Conservation (phyloP, 108 stramenopile species). For the Pelagomonas calceolata region DNA sequence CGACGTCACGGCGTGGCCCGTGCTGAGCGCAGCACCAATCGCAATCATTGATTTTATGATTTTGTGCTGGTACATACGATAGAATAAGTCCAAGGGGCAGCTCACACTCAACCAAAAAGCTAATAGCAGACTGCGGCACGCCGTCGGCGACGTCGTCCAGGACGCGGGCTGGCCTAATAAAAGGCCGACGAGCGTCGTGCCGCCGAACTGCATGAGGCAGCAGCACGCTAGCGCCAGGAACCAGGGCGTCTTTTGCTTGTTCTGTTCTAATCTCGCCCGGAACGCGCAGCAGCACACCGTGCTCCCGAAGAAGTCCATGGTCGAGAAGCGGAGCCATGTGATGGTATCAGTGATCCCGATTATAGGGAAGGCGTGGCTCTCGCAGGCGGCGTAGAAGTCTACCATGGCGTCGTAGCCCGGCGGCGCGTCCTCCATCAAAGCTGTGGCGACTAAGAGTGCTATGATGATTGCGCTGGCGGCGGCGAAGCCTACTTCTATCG, state of each 20-base stretch:
- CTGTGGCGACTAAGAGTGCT: too few species aligned
- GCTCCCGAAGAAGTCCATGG: background rate
- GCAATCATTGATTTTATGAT: too few species aligned
- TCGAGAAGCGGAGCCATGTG: background rate
- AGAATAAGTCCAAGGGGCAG: background rate
- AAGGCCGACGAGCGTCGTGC: slow-evolving; percentile 7
- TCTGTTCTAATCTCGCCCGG: background rate
- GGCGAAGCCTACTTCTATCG: too few species aligned
- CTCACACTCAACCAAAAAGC: slow-evolving; percentile 3
- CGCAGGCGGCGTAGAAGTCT: too few species aligned
- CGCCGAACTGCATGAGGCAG: slow-evolving; percentile 10
- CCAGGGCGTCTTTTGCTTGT: background rate
- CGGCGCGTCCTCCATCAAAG: too few species aligned
- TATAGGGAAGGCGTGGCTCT: too few species aligned
- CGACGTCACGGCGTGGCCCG: slow-evolving; percentile 2
- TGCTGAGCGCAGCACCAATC: background rate
- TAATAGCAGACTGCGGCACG: background rate
- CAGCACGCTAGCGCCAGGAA: background rate
- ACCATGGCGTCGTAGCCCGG: too few species aligned
- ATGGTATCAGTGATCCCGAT: too few species aligned
- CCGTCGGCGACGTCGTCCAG: background rate
- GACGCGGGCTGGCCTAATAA: slow-evolving; percentile 5
- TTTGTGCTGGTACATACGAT: too few species aligned
- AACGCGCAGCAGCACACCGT: background rate
- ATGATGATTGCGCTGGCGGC: too few species aligned